Evolutionary conservation across 2,329 filamentous ascomycete genomes (phyloP).

Genomic region (Fusarium avenaceum): DNA sequence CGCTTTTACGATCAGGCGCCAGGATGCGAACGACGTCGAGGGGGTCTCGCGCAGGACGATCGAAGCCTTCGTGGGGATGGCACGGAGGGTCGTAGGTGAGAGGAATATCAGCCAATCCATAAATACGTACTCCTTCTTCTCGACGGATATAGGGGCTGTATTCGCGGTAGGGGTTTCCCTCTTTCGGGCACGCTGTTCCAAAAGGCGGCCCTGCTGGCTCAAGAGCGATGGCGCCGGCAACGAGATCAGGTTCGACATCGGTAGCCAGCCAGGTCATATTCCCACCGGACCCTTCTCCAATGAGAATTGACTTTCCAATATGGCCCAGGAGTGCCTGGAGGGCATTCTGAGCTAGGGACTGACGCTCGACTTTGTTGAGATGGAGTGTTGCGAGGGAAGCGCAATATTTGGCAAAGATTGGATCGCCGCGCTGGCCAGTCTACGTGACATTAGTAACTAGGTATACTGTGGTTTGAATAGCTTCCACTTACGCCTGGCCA

Average conservation of each 20-base stretch:
- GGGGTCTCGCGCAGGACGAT: slow-evolving; percentile 12
- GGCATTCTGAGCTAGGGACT: slow-evolving; percentile 52
- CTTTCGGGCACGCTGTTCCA: slow-evolving; percentile 37
- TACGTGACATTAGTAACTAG: slow-evolving; percentile 29
- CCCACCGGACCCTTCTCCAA: slow-evolving; percentile 66
- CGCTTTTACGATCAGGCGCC: slow-evolving; percentile 29
- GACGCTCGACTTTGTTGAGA: slow-evolving; percentile 49
- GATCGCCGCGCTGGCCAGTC: slow-evolving; percentile 59
- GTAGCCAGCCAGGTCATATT: slow-evolving; percentile 62
- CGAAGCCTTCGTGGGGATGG: slow-evolving; percentile 27
- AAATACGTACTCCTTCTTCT: slow-evolving; percentile 52
- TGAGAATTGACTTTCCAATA: slow-evolving; percentile 59
- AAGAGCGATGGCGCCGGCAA: slow-evolving; percentile 63
- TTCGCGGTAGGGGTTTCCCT: slow-evolving; percentile 17
- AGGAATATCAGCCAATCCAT: slow-evolving; percentile 59
- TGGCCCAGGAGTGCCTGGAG: slow-evolving; percentile 59
- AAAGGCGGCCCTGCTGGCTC: slow-evolving; percentile 69
- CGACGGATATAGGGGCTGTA: slow-evolving; percentile 45
- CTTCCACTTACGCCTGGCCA: slow-evolving; percentile 55
- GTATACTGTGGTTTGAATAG: fast-evolving
- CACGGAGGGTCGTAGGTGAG: slow-evolving; percentile 58
- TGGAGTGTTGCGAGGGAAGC: slow-evolving; percentile 57
- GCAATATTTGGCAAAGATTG: slow-evolving; percentile 63
- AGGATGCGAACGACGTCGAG: slow-evolving; percentile 31
- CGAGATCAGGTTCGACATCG: slow-evolving; percentile 62